Percentiles rank a stretch among this genome's conserved stretches.
Evolutionary conservation across 108 stramenopile genomes (phyloP).

Genomic region (Nannochloropsis granulata): DNA sequence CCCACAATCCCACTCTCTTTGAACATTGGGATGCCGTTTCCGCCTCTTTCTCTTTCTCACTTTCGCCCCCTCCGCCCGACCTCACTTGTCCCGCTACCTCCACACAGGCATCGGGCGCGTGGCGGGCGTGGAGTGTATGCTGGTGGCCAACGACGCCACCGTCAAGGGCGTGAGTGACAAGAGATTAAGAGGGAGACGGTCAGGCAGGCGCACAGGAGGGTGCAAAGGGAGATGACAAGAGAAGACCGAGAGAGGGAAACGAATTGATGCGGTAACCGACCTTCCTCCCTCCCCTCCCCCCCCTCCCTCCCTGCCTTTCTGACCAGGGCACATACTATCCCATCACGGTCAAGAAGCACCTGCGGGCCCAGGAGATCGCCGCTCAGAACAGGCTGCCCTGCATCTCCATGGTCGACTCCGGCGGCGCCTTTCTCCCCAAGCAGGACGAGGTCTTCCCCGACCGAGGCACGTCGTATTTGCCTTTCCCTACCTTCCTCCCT

Average conservation of each 20-base stretch:
- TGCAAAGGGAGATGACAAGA: too few relatives aligned
- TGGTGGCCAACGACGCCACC: conserved; percentile 97
- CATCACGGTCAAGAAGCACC: conserved; percentile 96
- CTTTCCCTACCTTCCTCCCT: neutral
- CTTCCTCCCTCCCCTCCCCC: neutral
- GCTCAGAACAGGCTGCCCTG: conserved; percentile 79
- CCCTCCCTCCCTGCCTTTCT: neutral
- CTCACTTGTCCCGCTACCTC: neutral
- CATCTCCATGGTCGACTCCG: conserved; percentile 76
- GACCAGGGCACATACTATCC: conserved; percentile 97
- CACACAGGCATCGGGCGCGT: conserved; percentile 63
- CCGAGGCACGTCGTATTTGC: conserved; percentile 3
- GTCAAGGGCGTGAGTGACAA: conserved; percentile 29
- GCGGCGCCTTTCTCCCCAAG: conserved; percentile 83
- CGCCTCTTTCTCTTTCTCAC: neutral
- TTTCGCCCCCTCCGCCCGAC: neutral
- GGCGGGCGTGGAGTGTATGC: conserved; percentile 68
- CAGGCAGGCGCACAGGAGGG: neutral
- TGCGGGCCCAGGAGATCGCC: conserved; percentile 93
- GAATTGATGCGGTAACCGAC: too few relatives aligned
- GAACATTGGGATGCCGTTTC: neutral
- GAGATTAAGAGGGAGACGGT: neutral
- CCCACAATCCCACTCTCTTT: too few relatives aligned
- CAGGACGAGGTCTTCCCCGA: conserved; percentile 96
- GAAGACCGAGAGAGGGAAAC: too few relatives aligned